Evolutionary conservation across 208 protist genomes (phyloP).

Genomic region (Leishmania tarentolae): DNA sequence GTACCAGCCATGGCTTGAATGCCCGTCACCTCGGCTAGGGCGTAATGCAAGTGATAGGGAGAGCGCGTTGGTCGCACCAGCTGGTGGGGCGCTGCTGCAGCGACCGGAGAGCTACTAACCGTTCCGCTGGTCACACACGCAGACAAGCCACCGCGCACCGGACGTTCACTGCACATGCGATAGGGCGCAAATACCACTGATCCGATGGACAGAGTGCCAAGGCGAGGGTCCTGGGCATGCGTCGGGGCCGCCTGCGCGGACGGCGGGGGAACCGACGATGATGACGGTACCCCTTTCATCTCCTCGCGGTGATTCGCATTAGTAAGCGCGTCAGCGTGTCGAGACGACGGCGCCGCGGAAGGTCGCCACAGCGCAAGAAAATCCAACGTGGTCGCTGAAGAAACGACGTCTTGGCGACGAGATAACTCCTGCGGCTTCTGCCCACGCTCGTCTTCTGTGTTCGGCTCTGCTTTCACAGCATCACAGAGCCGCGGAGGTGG

Average conservation of each 20-base stretch:
- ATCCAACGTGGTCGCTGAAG: slow-evolving; percentile 7
- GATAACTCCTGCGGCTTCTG: background rate
- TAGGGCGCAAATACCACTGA: slow-evolving; percentile 33
- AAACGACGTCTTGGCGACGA: slow-evolving; percentile 3
- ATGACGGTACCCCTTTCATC: background rate
- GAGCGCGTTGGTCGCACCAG: background rate
- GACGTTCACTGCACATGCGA: slow-evolving; percentile 5
- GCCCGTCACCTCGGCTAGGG: slow-evolving; percentile 67
- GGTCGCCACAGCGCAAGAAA: slow-evolving; percentile 27
- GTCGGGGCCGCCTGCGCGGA: background rate
- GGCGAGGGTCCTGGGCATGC: background rate
- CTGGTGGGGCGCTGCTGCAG: background rate
- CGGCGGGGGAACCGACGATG: background rate
- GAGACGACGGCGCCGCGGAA: background rate
- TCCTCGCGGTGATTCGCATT: background rate
- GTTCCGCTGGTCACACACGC: slow-evolving; percentile 1
- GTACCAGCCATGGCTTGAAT: slow-evolving; percentile 63
- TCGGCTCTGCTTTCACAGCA: slow-evolving; percentile 10
- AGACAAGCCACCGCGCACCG: background rate
- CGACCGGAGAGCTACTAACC: background rate
- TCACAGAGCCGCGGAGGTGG: background rate
- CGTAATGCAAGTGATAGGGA: slow-evolving; percentile 33
- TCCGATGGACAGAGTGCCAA: slow-evolving; percentile 29
- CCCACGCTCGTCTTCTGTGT: background rate
- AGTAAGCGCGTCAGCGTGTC: background rate